A percentile compares a stretch with the other conserved stretches of the same genome.
phyloP scores from a whole-genome alignment of 345 rosid species.

The Murraya paniculata region DNA sequence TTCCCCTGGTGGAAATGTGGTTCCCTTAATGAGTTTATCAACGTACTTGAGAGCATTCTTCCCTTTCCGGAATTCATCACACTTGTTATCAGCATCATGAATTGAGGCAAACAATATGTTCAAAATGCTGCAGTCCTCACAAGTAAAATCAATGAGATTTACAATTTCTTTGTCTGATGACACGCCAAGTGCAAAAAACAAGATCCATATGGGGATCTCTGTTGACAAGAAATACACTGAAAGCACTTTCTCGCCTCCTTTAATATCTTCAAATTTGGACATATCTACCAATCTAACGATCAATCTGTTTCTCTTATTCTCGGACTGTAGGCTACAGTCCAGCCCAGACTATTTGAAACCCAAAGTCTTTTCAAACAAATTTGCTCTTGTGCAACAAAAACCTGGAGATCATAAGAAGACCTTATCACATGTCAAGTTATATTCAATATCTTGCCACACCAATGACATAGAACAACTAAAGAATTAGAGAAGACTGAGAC shows the following conservation, averaged over 20 bases:
- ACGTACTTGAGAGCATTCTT: conserved; percentile 43
- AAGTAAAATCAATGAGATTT: conserved; percentile 53
- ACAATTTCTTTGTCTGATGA: conserved; percentile 68
- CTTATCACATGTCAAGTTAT: background rate
- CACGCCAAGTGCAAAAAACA: conserved; percentile 84
- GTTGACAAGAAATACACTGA: conserved; percentile 71
- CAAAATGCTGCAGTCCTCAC: conserved; percentile 47
- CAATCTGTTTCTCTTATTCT: conserved; percentile 60
- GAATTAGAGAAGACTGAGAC: background rate
- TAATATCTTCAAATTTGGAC: conserved; percentile 40
- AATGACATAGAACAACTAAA: background rate
- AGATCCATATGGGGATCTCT: conserved; percentile 74
- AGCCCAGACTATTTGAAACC: conserved; percentile 56
- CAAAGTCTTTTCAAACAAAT: conserved; percentile 73
- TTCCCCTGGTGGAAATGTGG: conserved; percentile 77
- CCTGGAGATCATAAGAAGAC: conserved; percentile 31
- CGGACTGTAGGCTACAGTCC: conserved; percentile 71
- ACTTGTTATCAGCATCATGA: conserved; percentile 61
- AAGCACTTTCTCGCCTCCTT: conserved; percentile 65
- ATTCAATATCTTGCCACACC: background rate
- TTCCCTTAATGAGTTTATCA: conserved; percentile 34
- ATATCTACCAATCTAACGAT: conserved; percentile 51
- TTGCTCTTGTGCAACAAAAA: conserved; percentile 88
- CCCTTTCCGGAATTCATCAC: conserved; percentile 46
- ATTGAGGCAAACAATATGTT: conserved; percentile 65